These are phyloP conservation scores for Ogataea polymorpha DNA, from an alignment of 805 yeast species.

Conservation along the genomic window DNA sequence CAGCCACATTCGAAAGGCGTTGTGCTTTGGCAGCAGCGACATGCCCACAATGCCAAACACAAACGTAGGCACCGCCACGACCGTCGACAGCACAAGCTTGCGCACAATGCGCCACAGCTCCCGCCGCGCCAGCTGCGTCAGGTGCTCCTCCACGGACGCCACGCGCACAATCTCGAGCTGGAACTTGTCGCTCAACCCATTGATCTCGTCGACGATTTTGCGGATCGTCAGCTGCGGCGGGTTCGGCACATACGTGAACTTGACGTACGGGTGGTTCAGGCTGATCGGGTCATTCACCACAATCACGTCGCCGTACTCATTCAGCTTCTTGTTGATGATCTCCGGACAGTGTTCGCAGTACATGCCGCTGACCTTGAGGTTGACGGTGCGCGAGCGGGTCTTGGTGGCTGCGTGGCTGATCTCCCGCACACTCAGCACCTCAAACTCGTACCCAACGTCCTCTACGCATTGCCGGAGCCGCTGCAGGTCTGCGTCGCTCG, in stretches of 20 bases:
- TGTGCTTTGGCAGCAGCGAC: constrained; percentile 48
- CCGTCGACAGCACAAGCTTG: constrained; percentile 47
- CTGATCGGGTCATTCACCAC: constrained; percentile 55
- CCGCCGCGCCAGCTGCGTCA: constrained; percentile 43
- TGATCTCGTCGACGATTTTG: constrained; percentile 47
- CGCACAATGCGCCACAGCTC: constrained; percentile 46
- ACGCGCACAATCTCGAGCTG: constrained; percentile 52
- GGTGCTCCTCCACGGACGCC: constrained; percentile 60
- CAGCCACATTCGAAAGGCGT: constrained; percentile 48
- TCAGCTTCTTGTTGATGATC: constrained; percentile 45
- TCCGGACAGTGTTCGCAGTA: constrained; percentile 69
- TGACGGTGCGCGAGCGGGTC: constrained; percentile 52
- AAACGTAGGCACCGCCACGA: constrained; percentile 63
- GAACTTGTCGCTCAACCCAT: constrained; percentile 44
- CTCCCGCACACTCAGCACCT: constrained; percentile 40
- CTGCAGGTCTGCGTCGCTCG: constrained; percentile 34
- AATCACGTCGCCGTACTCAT: constrained; percentile 54
- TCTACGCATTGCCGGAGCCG: constrained; percentile 51
- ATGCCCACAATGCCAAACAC: constrained; percentile 66
- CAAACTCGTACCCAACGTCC: constrained; percentile 65
- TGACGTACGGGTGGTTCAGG: constrained; percentile 52
- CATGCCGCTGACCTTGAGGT: constrained; percentile 61
- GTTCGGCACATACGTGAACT: constrained; percentile 62
- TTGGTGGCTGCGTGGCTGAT: constrained; percentile 47
- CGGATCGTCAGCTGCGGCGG: constrained; percentile 54